Evolutionary conservation across 2,329 filamentous ascomycete species (phyloP).

Genomic region (Aspergillus alliaceus): DNA sequence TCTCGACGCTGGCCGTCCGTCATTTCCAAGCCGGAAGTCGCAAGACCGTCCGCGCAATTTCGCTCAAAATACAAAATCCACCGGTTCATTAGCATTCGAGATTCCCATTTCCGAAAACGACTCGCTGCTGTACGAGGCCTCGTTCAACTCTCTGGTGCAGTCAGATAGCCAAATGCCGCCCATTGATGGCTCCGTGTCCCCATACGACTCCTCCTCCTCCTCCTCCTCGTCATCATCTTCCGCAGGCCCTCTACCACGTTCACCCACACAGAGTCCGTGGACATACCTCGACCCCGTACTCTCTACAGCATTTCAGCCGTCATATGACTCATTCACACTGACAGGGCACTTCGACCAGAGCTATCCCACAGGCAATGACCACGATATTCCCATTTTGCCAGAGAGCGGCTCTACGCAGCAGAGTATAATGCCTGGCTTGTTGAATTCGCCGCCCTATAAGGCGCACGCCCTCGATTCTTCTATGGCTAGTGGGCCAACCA

Average conservation of each 20-base stretch:
- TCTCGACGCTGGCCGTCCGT: background rate
- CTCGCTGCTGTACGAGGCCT: background rate
- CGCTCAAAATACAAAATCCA: background rate
- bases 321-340: background rate
- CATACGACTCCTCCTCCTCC: background rate
- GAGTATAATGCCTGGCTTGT: background rate
- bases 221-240: background rate
- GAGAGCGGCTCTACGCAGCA: background rate
- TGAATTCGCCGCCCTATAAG: background rate
- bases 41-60: background rate
- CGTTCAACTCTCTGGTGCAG: background rate
- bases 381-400: background rate
- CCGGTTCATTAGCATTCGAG: background rate
- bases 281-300: background rate
- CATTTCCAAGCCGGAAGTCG: background rate
- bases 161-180: background rate
- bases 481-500: background rate
- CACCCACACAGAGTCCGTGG: background rate
- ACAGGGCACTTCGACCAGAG: background rate
- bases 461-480: background rate
- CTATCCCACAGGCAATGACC: background rate
- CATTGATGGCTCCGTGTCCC: background rate
- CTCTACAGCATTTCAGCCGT: background rate
- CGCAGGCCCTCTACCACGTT: background rate
- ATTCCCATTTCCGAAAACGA: background rate